phyloP scores from a whole-genome alignment of 768 basidiomycete genomes.

The Pluteus cervinus region DNA sequence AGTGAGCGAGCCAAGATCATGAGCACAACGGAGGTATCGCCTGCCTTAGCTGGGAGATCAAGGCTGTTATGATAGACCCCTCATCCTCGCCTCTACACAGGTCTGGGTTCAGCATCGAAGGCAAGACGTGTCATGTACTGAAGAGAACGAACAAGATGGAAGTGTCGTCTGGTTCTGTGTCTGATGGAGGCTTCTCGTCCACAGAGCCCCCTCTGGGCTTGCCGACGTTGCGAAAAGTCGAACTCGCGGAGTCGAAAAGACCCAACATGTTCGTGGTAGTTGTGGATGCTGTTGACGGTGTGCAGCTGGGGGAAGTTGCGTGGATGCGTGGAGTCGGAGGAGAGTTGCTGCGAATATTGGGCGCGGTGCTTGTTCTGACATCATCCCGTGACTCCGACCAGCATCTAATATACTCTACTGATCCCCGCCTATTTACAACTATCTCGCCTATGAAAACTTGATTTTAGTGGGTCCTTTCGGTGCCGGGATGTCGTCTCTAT shows the following conservation, averaged over 20 bases:
- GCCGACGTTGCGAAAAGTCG: conserved; percentile 44
- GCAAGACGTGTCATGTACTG: too few relatives aligned
- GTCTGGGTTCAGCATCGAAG: conserved; percentile 29
- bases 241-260: conserved; percentile 66
- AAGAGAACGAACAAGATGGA: conserved; percentile 68
- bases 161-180: conserved; percentile 85
- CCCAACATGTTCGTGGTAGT: conserved; percentile 57
- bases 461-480: conserved; percentile 71
- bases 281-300: conserved; percentile 1
- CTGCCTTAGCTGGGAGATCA: conserved; percentile 87
- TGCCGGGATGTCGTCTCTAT: conserved; percentile 57
- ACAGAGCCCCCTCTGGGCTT: conserved; percentile 64
- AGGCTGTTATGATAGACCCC: conserved; percentile 79
- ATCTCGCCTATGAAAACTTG: conserved; percentile 42
- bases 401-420: conserved; percentile 2
- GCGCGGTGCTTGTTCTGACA: conserved; percentile 10
- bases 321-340: conserved; percentile 1
- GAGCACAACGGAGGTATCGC: conserved; percentile 12
- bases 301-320: conserved; percentile 1
- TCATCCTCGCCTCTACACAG: conserved; percentile 90
- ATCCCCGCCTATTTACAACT: conserved; percentile 11
- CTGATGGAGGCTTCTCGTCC: conserved; percentile 68
- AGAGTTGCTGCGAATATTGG: conserved; percentile 1
- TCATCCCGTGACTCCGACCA: conserved; percentile 7
- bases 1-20: conserved; percentile 2